Percentiles rank a stretch among this genome's conserved stretches.
Evolutionary conservation across 345 rosid genomes (phyloP).

Genomic region (Adansonia digitata): DNA sequence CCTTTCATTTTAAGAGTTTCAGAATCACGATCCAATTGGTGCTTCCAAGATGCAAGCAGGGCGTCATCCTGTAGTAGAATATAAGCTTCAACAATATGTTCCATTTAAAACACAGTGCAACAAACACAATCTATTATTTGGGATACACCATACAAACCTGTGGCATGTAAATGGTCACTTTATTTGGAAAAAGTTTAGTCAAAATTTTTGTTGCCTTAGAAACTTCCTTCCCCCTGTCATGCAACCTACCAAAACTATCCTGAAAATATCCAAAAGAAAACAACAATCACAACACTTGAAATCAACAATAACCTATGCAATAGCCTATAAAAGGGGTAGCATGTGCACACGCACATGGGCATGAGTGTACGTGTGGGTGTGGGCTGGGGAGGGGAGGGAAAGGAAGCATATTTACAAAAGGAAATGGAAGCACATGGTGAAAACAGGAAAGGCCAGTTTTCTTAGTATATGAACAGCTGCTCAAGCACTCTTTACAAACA

Average conservation of each 20-base stretch:
- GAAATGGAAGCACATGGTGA: not conserved
- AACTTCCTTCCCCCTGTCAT: constrained; percentile 73
- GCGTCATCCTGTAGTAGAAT: constrained; percentile 60
- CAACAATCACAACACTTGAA: constrained; percentile 9
- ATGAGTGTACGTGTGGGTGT: not conserved
- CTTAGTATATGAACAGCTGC: not conserved
- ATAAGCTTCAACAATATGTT: constrained; percentile 8
- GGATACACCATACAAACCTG: constrained; percentile 45
- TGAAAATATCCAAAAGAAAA: constrained; percentile 28
- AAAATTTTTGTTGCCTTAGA: constrained; percentile 60
- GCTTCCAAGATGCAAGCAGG: constrained; percentile 66
- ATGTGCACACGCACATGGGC: not conserved
- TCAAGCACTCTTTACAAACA: not conserved
- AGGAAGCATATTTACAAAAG: not conserved
- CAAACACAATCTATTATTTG: constrained; percentile 2
- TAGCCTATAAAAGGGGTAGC: not conserved
- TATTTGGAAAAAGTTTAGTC: constrained; percentile 79
- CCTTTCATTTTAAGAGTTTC: constrained; percentile 78
- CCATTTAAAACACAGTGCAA: constrained; percentile 7
- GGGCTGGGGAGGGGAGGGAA: too few species aligned
- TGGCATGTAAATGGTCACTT: constrained; percentile 80
- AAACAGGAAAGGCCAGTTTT: not conserved
- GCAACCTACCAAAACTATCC: constrained; percentile 76
- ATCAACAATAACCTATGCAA: constrained; percentile 6
- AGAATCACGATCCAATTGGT: constrained; percentile 72